Evolutionary conservation across 768 basidiomycete genomes (phyloP), one percentile per base, ranked within the genome.

Genomic region (Termitomyces sp.): DNA sequence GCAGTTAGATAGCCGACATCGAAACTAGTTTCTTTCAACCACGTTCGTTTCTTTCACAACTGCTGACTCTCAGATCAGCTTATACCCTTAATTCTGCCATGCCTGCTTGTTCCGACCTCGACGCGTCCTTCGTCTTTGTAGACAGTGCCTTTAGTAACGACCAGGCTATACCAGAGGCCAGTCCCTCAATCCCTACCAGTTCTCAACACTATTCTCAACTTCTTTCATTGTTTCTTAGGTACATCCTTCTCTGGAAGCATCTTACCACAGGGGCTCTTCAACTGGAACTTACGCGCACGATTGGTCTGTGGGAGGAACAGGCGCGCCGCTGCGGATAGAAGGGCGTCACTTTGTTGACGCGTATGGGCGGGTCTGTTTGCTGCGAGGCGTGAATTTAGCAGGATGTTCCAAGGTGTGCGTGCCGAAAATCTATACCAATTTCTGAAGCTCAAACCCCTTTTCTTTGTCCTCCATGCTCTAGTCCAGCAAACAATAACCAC

Each of bases 321-420:
- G 82, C 14, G 83, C 83, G 23, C 68, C 68, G 14, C 66, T 94
- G 23, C 70, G 71, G 33, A 76, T 82, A 1, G 79, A 82, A 53
- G 94, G 94, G 0, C 77, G 91, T 15, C 85, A 97, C 67, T 91
- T 97, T 62, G 73, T 94, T 1, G 95, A 98, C 67, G 71, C 71
- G 1, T 82, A 84, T 63, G 91, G 90, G 3, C 82, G 95, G 47
- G 85, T 95, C 3, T 87, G 94, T 65, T 80, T 76, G 55, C 73
- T 94, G 40, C 77, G 93, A 58, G 95, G 95, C 9, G 91, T 89
- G 33, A 97, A 97, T 67, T 70, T 98, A 37, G 84, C 89, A 3
- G 94, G 92, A 4, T 80, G 77, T 31, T 86, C 82, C 63, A 98
- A 98, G 77, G 82, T 84, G 93, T 91, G 68, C 57, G 84, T 75